phyloP scores from a whole-genome alignment of 257 asterid species.

The Mitragyna speciosa region DNA sequence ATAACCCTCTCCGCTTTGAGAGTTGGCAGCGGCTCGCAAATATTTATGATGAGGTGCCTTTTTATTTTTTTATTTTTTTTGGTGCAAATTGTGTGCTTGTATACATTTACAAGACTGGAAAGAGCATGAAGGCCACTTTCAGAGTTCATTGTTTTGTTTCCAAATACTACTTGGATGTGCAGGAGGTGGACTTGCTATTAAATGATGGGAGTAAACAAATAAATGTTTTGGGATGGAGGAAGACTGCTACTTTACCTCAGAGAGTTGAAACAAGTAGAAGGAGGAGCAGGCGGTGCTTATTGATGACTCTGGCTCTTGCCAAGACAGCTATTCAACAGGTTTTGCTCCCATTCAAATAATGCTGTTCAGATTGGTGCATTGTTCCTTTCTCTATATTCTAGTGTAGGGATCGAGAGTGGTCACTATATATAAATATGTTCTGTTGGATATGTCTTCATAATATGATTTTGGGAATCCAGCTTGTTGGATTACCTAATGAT shows the following conservation, averaged over 20 bases:
- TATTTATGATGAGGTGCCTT: slow-evolving; percentile 85
- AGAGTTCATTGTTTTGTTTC: background rate
- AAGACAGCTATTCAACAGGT: slow-evolving; percentile 85
- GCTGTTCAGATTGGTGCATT: slow-evolving; percentile 17
- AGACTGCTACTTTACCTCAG: slow-evolving; percentile 61
- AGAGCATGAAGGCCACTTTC: background rate
- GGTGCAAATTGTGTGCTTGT: background rate
- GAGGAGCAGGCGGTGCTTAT: slow-evolving; percentile 93
- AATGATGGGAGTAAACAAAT: slow-evolving; percentile 99
- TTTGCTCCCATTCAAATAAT: slow-evolving; percentile 26
- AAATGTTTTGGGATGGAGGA: slow-evolving; percentile 89
- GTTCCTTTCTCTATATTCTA: slow-evolving; percentile 3
- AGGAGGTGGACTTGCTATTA: slow-evolving; percentile 98
- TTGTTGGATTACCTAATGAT: background rate
- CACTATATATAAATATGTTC: background rate
- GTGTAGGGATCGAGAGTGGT: background rate
- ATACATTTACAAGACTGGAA: background rate
- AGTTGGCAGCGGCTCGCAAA: slow-evolving; percentile 99
- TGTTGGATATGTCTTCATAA: slow-evolving; percentile 9
- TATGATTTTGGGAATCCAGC: background rate
- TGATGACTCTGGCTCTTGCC: slow-evolving; percentile 93
- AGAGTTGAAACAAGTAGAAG: slow-evolving; percentile 99
- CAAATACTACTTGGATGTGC: slow-evolving; percentile 28
- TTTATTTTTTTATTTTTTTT: slow-evolving; percentile 26
- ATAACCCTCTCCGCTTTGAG: slow-evolving; percentile 85